These are phyloP conservation scores for Quercus lobata DNA, from an alignment of 331 rosid genomes.

Conservation along the genomic window DNA sequence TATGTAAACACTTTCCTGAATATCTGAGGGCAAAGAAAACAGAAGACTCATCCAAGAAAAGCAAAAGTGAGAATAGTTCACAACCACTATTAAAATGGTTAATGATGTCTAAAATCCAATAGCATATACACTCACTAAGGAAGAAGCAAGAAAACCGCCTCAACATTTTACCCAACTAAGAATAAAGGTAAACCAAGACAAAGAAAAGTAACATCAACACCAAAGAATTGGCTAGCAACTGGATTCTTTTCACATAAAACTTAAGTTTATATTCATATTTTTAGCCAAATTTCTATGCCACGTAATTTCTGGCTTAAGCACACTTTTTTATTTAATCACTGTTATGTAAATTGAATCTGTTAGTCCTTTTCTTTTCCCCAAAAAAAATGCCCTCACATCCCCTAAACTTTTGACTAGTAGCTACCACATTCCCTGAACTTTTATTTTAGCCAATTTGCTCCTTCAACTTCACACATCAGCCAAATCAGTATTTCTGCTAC, in stretches of 20 bases:
- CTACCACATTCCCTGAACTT: too few relatives aligned
- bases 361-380: background rate
- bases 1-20: background rate
- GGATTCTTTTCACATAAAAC: background rate
- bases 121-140: background rate
- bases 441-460: too few relatives aligned
- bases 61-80: background rate
- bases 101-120: background rate
- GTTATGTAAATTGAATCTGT: background rate
- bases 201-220: background rate
- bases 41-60: background rate
- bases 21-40: background rate
- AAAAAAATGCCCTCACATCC: too few relatives aligned
- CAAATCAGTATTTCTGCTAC: too few relatives aligned
- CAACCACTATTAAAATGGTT: background rate
- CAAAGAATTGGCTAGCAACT: background rate
- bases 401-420: too few relatives aligned
- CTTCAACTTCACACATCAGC: too few relatives aligned
- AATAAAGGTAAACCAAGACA: background rate
- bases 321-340: background rate
- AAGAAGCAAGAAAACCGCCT: background rate
- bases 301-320: background rate
- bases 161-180: background rate
- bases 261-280: background rate
- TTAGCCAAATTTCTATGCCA: background rate